Base-by-base conservation (phyloP, 371 early-diverging fungal genomes). In the Homolaphlyctis polyrhiza region DNA sequence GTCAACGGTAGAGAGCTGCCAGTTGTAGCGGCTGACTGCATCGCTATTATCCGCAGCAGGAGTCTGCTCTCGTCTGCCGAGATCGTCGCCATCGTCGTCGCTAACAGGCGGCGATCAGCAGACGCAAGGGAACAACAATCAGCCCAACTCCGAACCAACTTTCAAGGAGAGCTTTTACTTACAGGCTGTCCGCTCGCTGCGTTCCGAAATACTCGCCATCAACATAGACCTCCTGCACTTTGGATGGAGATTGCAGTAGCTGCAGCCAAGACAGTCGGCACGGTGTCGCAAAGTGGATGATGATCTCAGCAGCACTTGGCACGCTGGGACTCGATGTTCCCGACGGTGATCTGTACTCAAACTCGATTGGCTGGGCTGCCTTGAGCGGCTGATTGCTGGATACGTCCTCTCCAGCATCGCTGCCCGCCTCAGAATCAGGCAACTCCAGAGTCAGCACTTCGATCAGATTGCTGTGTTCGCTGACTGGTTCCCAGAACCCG, bases 201-300 rank as follows among this genome's bases (percentile, higher is more conserved):
- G 55, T 55, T 3, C 2, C 6, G n/a, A 33, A 14, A 33, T 55
- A 55, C 11, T 33, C 14, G 55, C 55, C 55, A 25, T 55, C 55
- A 2, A 27, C 14, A 25, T 55, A 55, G 8, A 27, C n/a, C 28
- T 55, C 55, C 35, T 55, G 55, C 6, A 27, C 32, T 18, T 33
- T 27, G 35, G 55, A 55, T 25, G 55, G 14, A 18, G 55, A 11
- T 33, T 55, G 55, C 55, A 55, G 30, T 21, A 55, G 30, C 35
- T 55, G 55, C 6, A 55, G 18, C 11, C 28, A 11, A 18, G 18
- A 3, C 8, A 47, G 8, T 3, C 18, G 8, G 47, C 47, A 47
- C 47, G 47, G 47, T n/a, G 8, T 3, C 47, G 18, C 47, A 18
- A 47, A 47, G 47, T 18, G 47, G 8, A 47, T 3, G 8, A 25